Conservation (phyloP, 495 filamentous ascomycete species). For the Aspergillus heteromorphus region DNA sequence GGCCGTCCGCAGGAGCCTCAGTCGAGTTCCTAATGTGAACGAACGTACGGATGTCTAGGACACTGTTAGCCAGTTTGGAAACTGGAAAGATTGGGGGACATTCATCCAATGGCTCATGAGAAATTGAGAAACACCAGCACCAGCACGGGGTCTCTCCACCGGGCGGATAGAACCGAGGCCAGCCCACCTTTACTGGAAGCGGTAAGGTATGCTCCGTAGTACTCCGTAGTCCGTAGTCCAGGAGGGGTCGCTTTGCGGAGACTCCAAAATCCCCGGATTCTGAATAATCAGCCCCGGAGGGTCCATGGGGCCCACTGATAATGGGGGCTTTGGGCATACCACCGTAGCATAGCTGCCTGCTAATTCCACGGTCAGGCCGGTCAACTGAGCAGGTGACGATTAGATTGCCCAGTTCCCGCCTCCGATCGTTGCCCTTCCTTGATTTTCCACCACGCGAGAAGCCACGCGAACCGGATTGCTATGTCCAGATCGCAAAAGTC, state of each 20-base stretch:
- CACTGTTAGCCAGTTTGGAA: too few species aligned
- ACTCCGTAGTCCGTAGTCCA: too few species aligned
- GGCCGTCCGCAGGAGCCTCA: not conserved
- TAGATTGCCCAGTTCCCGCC: not conserved
- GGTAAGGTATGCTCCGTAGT: not conserved
- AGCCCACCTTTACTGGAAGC: not conserved
- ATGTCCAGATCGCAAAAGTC: not conserved
- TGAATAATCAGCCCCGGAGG: slow-evolving; percentile 10
- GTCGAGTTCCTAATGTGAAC: not conserved
- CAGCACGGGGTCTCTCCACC: not conserved
- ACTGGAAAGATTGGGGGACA: too few species aligned
- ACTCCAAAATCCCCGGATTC: slow-evolving; percentile 18
- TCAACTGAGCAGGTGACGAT: slow-evolving; percentile 9
- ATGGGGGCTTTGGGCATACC: not conserved
- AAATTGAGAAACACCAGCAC: too few species aligned
- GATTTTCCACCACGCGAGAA: slow-evolving; percentile 12
- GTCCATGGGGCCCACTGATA: not conserved
- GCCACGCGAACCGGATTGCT: slow-evolving; percentile 1
- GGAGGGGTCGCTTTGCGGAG: slow-evolving; percentile 8
- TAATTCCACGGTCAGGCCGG: not conserved
- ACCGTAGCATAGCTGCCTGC: not conserved
- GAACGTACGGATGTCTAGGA: too few species aligned
- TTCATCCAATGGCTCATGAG: too few species aligned
- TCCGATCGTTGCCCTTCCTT: slow-evolving; percentile 1
- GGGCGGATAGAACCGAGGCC: slow-evolving; percentile 1